These are phyloP conservation scores for Crepidotus sp. DNA, from an alignment of 1,284 basidiomycete genomes.

Conservation along the genomic window DNA sequence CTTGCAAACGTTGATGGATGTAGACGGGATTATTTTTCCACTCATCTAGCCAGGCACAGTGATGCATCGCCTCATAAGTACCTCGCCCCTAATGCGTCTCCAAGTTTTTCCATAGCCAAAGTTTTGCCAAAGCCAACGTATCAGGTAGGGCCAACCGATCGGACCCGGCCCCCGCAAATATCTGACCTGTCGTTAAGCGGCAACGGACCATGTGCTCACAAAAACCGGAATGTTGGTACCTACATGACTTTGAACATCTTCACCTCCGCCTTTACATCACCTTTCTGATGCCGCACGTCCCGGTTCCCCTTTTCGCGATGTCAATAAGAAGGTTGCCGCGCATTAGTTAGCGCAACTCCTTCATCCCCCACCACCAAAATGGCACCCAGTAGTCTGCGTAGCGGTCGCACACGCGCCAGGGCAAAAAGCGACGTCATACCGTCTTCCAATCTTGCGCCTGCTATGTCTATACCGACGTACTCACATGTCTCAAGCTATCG, in stretches of 20 bases:
- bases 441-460: constrained; percentile 23
- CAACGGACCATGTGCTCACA: constrained; percentile 7
- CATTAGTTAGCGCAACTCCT: constrained; percentile 1
- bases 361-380: constrained; percentile 12
- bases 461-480: constrained; percentile 18
- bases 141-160: too few relatives aligned
- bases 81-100: too few relatives aligned
- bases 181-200: constrained; percentile 8
- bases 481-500: constrained; percentile 40
- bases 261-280: constrained; percentile 7
- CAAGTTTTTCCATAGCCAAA: too few relatives aligned
- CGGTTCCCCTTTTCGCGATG: constrained; percentile 13
- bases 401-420: constrained; percentile 17
- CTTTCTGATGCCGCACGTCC: constrained; percentile 5
- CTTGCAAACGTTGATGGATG: too few relatives aligned
- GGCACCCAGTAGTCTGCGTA: constrained; percentile 21
- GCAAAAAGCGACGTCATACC: constrained; percentile 15
- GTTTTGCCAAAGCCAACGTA: too few relatives aligned
- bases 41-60: too few relatives aligned
- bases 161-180: background rate
- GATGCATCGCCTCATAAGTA: too few relatives aligned
- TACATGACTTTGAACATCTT: background rate
- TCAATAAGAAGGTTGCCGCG: constrained; percentile 5
- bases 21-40: too few relatives aligned
- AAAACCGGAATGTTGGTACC: constrained; percentile 16